Conservation (phyloP, 1,284 basidiomycete genomes). For the Caloboletus inedulis region DNA sequence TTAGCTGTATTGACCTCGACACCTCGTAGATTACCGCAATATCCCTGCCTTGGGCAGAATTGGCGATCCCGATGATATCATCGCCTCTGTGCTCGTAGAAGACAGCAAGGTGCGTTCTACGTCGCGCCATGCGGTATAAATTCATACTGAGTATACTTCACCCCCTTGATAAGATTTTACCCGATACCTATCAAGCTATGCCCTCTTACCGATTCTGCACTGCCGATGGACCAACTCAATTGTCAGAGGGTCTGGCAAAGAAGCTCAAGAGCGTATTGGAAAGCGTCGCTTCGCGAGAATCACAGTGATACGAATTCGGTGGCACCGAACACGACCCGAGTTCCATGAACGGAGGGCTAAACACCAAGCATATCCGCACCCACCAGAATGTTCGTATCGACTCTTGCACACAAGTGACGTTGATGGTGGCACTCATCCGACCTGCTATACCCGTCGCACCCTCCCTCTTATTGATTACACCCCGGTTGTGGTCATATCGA, state of each 20-base stretch:
- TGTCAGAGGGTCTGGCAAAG: constrained; percentile 59
- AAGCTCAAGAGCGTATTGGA: constrained; percentile 42
- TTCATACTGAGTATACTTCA: not conserved
- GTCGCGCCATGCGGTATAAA: not conserved
- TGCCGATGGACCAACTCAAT: constrained; percentile 57
- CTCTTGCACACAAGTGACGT: not conserved
- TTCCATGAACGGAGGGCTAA: not conserved
- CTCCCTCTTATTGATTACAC: not conserved
- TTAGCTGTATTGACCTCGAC: not conserved
- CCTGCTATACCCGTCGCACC: not conserved
- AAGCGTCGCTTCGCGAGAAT: constrained; percentile 19
- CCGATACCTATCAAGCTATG: constrained; percentile 76
- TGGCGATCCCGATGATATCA: constrained; percentile 77
- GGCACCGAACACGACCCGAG: not conserved
- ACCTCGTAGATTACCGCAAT: constrained; percentile 60
- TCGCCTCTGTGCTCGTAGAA: constrained; percentile 69
- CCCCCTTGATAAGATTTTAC: constrained; percentile 46
- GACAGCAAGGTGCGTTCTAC: constrained; percentile 52
- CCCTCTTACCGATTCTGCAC: constrained; percentile 77
- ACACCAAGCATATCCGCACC: not conserved
- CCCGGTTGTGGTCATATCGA: not conserved
- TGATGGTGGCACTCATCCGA: not conserved
- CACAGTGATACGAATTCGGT: not conserved
- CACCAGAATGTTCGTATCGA: no score
- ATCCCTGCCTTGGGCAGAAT: constrained; percentile 67